Base-by-base conservation (phyloP, 495 filamentous ascomycete genomes). In the Neurospora sp. region DNA sequence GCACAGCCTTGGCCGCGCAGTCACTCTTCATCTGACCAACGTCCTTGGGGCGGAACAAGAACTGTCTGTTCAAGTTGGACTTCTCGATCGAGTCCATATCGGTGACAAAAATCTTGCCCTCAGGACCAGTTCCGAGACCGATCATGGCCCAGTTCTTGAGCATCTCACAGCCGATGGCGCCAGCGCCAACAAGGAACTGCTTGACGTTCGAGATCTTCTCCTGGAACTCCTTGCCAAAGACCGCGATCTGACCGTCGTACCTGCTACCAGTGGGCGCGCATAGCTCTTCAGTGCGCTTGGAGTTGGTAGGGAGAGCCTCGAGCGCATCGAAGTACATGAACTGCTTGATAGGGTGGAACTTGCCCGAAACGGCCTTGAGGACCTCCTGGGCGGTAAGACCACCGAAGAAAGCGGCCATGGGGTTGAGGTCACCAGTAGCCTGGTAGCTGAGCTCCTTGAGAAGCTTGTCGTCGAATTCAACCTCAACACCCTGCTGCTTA, bases 71-170 rank as follows among this genome's bases (percentile, higher is more conserved):
- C 46, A 99, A 88, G 80, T 99, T 99, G 85, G 95, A 98, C 88
- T 94, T 97, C 85, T 99, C 96, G 74, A 99, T 99, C 73, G 92
- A 92, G 76, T 99, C 96, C 91, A 97, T 98, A 79, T 99, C 96
- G 16, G 96, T 97, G 35, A 98, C 92, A 31, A 80, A 92, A 78
- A 99, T 94, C 77, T 91, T 91, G 74, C 96, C 96, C 40, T 94
- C 88, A 31, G 92, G 92, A 41, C 96, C 96, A 48, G 92, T 92
- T 48, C 91, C 95, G 69, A 99, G 85, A 73, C 96, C 96, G 77
- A 98, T 96, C 94, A 98, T 95, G 37, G 96, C 96, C 96, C 96
- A 99, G 80, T 98, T 98, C 88, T 99, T 99, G 71, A 99, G 85
- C 88, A 98, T 99, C 79, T 99, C 96, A 78, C 96, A 99, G 40